Conservation (phyloP, 192 early-diverging fungal genomes). For the Rhizophagus clarus region DNA sequence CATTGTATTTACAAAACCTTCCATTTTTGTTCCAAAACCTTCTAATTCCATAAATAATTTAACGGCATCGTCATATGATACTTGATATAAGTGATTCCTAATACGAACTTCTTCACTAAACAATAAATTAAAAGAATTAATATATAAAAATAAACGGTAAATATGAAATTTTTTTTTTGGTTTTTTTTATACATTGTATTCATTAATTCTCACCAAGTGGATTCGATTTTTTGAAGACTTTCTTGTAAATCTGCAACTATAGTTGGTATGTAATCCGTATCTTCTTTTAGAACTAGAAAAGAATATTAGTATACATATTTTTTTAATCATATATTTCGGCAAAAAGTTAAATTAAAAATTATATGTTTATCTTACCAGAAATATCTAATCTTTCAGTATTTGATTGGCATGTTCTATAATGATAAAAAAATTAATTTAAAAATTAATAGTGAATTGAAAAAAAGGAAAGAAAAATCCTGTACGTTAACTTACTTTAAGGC, state of each 20-base stretch:
- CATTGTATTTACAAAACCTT: slow-evolving; percentile 6
- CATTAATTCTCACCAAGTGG: slow-evolving; percentile 10
- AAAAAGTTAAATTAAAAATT: not conserved
- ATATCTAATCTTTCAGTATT: slow-evolving; percentile 26
- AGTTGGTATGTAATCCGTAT: slow-evolving; percentile 21
- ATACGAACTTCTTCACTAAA: slow-evolving; percentile 29
- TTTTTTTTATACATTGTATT: too few relatives aligned
- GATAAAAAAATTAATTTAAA: not conserved
- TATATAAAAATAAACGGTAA: too few relatives aligned
- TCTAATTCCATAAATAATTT: slow-evolving; percentile 32
- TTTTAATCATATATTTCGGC: not conserved
- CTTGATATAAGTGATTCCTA: slow-evolving; percentile 26
- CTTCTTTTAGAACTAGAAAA: slow-evolving; percentile 23
- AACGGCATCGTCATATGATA: slow-evolving; percentile 23
- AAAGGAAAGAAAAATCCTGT: not conserved
- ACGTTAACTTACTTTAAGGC: slow-evolving; percentile 40
- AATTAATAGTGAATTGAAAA: not conserved
- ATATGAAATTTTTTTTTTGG: too few relatives aligned
- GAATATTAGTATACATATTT: not conserved
- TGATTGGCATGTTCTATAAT: slow-evolving; percentile 25
- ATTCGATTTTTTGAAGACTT: slow-evolving; percentile 30
- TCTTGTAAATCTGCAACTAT: slow-evolving; percentile 33
- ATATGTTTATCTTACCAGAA: slow-evolving; percentile 19
- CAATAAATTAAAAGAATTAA: not conserved
- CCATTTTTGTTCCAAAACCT: slow-evolving; percentile 8